These are phyloP conservation scores for Lindgomyces ingoldianus DNA, from an alignment of 495 filamentous ascomycete species.

Conservation along the genomic window DNA sequence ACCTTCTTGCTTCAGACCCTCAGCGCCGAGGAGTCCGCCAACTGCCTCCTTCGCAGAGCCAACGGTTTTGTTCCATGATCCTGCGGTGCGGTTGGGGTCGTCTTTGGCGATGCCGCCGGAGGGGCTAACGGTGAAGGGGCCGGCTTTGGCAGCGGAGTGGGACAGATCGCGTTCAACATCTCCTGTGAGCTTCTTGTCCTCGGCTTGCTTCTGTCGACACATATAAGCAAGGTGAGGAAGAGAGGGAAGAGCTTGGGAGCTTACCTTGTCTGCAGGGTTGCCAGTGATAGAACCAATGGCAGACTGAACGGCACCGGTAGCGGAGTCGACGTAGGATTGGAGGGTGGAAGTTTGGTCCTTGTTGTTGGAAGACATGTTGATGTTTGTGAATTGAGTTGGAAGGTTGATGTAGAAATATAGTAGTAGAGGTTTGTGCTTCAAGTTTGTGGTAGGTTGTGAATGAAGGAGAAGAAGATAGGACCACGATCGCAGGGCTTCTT, in stretches of 20 bases:
- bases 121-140: constrained; percentile 65
- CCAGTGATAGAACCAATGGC: constrained; percentile 75
- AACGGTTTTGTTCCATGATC: constrained; percentile 82
- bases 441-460: background rate
- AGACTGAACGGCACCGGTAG: constrained; percentile 70
- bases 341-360: constrained; percentile 61
- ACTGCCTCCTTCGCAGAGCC: constrained; percentile 82
- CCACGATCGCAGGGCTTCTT: background rate
- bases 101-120: constrained; percentile 73
- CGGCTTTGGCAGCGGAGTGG: constrained; percentile 70
- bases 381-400: too few species aligned
- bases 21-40: constrained; percentile 72
- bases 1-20: constrained; percentile 71
- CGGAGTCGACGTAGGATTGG: constrained; percentile 79
- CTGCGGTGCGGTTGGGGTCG: constrained; percentile 67
- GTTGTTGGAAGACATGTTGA: constrained; percentile 32
- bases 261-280: constrained; percentile 65
- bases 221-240: constrained; percentile 6
- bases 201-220: constrained; percentile 34
- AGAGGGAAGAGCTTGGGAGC: constrained; percentile 3
- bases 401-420: constrained; percentile 1
- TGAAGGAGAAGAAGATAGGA: background rate
- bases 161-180: constrained; percentile 67
- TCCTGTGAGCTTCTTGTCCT: constrained; percentile 49
- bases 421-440: constrained; percentile 2